Base-by-base conservation (phyloP, 768 basidiomycete genomes). In the Amanita pseudoporphyria region DNA sequence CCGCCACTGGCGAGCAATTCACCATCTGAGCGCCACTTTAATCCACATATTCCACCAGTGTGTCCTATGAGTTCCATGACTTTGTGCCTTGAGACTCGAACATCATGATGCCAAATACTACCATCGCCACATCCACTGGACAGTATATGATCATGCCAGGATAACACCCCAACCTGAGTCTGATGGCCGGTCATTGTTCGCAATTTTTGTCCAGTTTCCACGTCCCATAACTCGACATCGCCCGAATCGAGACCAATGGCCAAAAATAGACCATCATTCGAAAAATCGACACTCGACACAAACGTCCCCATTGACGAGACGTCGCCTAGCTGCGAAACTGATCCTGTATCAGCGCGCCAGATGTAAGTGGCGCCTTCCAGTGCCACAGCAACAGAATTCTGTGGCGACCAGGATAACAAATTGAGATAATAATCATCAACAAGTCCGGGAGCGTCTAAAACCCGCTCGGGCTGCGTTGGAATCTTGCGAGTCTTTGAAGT, bases 401-500 rank as follows among this genome's bases (percentile, higher is more conserved):
- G 78, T 36, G 75, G 76, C 31, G 86, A 87, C 96, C 96, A 99
- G 14, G 84, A 77, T 45, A 97, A 64, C 46, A 99, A 73, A 64
- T 98, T 99, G 60, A 99, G 80, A 61, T 99, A 99, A 64, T 95
- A 99, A 64, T 99, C 96, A 56, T 98, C 92, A 9, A 82, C 75
- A 74, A 88, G 83, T 5, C 90, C 90, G 1, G 93, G 93, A 0
- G 95, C 95, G 57, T 98, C 96, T 9, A 99, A 75, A 6, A 97
- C 92, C n/a, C 92, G 79, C 57, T 95, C 88, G 0, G 95, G 90
- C 19, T 82, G 79, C 0, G 87, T 87, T 0, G 92, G 78, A 47
- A 97, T 89, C 56, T 85, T 83, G 16, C 95, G 77, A 5, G 84
- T 74, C 61, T 88, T 89, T 56, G 79, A 77, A 0, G 81, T 82